Percentiles rank a stretch among this genome's conserved stretches.
Evolutionary conservation across 345 rosid genomes (phyloP).

Genomic region (Stellera chamaejasme): DNA sequence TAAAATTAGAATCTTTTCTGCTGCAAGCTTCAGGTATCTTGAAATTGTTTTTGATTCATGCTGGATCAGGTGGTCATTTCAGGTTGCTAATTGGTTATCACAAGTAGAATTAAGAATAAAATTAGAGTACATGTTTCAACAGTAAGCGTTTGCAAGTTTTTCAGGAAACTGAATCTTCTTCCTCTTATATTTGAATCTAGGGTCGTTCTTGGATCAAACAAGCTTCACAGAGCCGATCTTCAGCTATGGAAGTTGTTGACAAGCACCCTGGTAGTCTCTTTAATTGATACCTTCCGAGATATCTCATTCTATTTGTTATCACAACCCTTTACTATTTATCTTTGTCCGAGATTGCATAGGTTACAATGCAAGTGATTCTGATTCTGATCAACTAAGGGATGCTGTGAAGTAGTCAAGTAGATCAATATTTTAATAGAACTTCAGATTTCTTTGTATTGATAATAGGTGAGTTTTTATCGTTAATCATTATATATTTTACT

Average conservation of each 20-base stretch:
- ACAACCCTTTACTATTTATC: neutral
- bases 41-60: no score
- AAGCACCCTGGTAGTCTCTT: conserved; percentile 54
- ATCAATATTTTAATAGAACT: neutral
- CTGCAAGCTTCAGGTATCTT: no score
- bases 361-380: conserved; percentile 69
- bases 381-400: conserved; percentile 37
- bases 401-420: conserved; percentile 17
- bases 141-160: neutral
- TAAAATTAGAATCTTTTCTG: no score
- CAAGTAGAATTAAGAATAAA: no score
- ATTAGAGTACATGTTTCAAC: no score
- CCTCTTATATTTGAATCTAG: conserved; percentile 19
- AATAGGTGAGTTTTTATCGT: neutral
- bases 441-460: neutral
- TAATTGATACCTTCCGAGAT: neutral
- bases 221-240: conserved; percentile 56
- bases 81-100: no score
- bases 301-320: no score
- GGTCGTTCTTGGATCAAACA: conserved; percentile 63
- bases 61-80: no score
- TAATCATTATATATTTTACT: neutral
- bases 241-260: conserved; percentile 53
- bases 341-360: conserved; percentile 25
- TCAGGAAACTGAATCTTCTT: neutral